Percentiles rank a stretch among this genome's conserved stretches.
These are phyloP conservation scores for Pleurotus ostreatus DNA, from an alignment of 768 basidiomycete species.

Conservation along the genomic window DNA sequence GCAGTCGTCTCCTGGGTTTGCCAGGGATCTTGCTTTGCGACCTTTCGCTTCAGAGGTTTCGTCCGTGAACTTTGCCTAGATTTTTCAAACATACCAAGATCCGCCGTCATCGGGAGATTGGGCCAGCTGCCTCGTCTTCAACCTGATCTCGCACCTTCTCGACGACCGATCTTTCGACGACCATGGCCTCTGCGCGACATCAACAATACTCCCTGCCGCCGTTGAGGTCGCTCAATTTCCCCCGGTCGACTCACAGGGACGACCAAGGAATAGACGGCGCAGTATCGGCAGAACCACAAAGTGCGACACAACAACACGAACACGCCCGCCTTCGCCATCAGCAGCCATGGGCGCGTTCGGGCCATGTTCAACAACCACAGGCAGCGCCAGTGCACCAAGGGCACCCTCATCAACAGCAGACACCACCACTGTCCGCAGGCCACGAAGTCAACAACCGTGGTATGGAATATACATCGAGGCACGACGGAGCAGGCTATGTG, in stretches of 20 bases:
- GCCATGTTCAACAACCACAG: constrained; percentile 18
- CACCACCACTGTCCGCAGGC: constrained; percentile 41
- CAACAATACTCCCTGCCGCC: constrained; percentile 1
- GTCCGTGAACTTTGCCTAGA: not conserved
- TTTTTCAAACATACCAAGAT: constrained; percentile 31
- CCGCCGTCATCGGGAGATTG: constrained; percentile 69
- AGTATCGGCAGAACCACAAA: not conserved
- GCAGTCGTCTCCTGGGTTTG: no score
- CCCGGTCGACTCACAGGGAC: not conserved
- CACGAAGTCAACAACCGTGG: constrained; percentile 32
- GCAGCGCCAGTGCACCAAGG: constrained; percentile 18
- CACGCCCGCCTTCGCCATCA: constrained; percentile 27
- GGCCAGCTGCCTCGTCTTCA: not conserved
- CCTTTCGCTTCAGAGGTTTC: not conserved
- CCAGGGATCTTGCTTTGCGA: not conserved
- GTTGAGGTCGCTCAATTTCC: constrained; percentile 45
- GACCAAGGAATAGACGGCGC: not conserved
- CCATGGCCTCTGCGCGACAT: not conserved
- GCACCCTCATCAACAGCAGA: constrained; percentile 42
- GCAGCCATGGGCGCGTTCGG: constrained; percentile 28
- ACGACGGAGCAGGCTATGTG: constrained; percentile 45
- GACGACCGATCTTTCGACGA: not conserved
- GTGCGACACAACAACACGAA: constrained; percentile 17
- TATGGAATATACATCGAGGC: constrained; percentile 40
- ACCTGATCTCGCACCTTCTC: constrained; percentile 36